phyloP scores from a whole-genome alignment of 345 rosid species.

The Melaleuca quinquenervia region DNA sequence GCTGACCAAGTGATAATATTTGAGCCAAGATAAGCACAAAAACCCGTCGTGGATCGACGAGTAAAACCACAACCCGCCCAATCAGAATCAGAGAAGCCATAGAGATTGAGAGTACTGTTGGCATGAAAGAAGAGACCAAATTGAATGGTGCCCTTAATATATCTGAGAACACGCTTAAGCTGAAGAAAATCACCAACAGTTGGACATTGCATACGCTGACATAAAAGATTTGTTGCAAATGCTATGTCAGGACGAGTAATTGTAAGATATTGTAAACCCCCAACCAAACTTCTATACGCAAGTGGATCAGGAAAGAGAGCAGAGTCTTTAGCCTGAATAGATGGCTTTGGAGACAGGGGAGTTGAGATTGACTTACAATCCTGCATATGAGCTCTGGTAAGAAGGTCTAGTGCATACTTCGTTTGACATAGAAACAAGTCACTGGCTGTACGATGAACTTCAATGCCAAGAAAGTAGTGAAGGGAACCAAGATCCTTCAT shows the following conservation, averaged over 20 bases:
- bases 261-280: background rate
- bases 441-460: background rate
- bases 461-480: background rate
- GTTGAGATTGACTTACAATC: background rate
- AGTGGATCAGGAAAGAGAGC: background rate
- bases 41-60: background rate
- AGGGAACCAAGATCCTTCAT: background rate
- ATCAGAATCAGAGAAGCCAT: background rate
- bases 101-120: background rate
- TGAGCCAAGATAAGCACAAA: background rate
- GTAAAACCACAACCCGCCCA: background rate
- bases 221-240: background rate
- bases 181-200: background rate
- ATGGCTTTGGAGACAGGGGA: background rate
- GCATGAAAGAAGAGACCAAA: background rate
- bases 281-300: background rate
- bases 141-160: background rate
- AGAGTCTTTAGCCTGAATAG: background rate
- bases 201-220: background rate
- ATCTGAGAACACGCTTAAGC: background rate
- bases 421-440: background rate
- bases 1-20: background rate
- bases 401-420: background rate
- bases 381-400: background rate
- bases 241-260: background rate